Percentiles rank a stretch among this genome's conserved stretches.
Conservation (phyloP, 2,329 filamentous ascomycete genomes). For the Claviceps citrina region DNA sequence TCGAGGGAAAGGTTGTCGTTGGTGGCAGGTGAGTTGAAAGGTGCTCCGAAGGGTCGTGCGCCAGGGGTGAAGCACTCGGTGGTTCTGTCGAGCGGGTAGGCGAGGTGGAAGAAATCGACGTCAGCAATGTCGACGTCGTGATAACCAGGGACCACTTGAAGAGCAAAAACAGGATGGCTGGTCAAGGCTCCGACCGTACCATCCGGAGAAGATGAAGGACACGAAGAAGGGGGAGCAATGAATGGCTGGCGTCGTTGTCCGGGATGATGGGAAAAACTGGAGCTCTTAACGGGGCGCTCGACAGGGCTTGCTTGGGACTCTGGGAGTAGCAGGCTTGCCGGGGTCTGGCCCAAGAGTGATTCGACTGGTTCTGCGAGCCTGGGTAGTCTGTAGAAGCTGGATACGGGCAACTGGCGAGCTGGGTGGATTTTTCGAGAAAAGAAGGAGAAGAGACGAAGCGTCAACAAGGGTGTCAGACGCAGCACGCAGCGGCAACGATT, state of each 20-base stretch:
- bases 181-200: not conserved
- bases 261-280: conserved; percentile 7
- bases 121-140: not conserved
- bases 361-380: too few relatives aligned
- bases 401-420: too few relatives aligned
- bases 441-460: not conserved
- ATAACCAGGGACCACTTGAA: not conserved
- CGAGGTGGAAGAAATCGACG: not conserved
- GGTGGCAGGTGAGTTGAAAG: not conserved
- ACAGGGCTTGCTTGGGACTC: not conserved
- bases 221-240: conserved; percentile 5
- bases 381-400: too few relatives aligned
- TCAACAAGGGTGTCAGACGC: not conserved
- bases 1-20: not conserved
- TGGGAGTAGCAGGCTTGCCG: not conserved
- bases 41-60: not conserved
- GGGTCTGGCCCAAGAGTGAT: conserved; percentile 1
- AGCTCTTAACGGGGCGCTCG: conserved; percentile 4
- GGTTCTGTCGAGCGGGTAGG: not conserved
- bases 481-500: not conserved
- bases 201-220: not conserved
- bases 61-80: not conserved
- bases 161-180: not conserved
- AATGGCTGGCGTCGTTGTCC: conserved; percentile 3
- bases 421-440: too few relatives aligned